Conservation (phyloP, 768 basidiomycete genomes). For the Boletus pseudopeckii region DNA sequence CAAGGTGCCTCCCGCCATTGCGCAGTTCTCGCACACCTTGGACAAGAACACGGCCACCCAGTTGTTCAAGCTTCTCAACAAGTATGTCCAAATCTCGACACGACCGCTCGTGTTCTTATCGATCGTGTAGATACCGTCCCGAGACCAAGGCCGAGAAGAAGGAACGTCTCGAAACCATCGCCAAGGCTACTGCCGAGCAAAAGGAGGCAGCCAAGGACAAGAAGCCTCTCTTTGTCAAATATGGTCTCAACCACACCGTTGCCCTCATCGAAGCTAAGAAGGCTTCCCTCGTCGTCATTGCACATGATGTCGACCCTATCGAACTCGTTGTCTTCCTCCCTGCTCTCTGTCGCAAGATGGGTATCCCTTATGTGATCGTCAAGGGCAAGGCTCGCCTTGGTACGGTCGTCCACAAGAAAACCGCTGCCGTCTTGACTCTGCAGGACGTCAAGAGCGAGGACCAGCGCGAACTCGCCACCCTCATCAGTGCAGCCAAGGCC, state of each 20-base stretch:
- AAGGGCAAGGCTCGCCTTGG: slow-evolving; percentile 98
- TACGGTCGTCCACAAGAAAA: slow-evolving; percentile 98
- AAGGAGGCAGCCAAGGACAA: slow-evolving; percentile 79
- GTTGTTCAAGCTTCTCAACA: slow-evolving; percentile 97
- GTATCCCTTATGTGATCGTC: slow-evolving; percentile 96
- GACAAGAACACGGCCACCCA: slow-evolving; percentile 99
- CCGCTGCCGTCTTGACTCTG: slow-evolving; percentile 83
- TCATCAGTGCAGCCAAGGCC: slow-evolving; percentile 91
- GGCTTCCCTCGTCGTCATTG: slow-evolving; percentile 92
- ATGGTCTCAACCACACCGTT: slow-evolving; percentile 95
- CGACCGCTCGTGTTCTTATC: not conserved
- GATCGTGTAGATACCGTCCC: slow-evolving; percentile 58
- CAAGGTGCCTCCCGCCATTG: slow-evolving; percentile 97
- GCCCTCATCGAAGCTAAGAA: slow-evolving; percentile 98
- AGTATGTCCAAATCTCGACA: slow-evolving; percentile 38
- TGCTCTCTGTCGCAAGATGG: slow-evolving; percentile 99
- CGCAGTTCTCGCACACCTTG: slow-evolving; percentile 95
- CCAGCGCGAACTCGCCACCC: slow-evolving; percentile 85
- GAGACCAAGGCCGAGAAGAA: slow-evolving; percentile 98
- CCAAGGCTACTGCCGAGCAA: slow-evolving; percentile 75
- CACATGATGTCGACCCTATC: slow-evolving; percentile 98
- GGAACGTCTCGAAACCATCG: slow-evolving; percentile 77
- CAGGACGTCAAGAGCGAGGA: slow-evolving; percentile 97
- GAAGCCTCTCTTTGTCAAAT: slow-evolving; percentile 95
- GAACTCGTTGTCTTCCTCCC: slow-evolving; percentile 99